Conservation (phyloP, 2,329 filamentous ascomycete genomes). For the Cercospora sp. region DNA sequence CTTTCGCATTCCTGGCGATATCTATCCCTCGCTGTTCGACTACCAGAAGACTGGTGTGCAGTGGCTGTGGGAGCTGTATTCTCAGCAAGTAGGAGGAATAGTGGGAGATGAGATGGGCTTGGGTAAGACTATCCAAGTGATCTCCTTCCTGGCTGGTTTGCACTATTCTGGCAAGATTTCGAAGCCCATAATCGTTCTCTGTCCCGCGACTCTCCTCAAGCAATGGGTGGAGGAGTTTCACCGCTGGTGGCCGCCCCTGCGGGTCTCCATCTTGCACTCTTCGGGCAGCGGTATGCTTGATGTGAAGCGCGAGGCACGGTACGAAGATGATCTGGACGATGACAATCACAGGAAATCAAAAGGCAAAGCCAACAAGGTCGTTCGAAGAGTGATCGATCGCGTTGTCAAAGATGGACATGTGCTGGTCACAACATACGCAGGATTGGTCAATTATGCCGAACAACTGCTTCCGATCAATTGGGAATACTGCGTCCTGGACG, state of each 20-base stretch:
- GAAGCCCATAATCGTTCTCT: conserved; percentile 86
- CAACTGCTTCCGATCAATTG: conserved; percentile 80
- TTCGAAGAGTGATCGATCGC: conserved; percentile 76
- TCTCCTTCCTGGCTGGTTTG: conserved; percentile 82
- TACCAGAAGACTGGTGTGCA: conserved; percentile 97
- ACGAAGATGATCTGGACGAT: conserved; percentile 62
- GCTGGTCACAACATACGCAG: conserved; percentile 91
- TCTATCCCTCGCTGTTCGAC: conserved; percentile 87
- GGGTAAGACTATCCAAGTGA: conserved; percentile 86
- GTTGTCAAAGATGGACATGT: conserved; percentile 86
- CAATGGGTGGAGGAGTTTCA: conserved; percentile 99
- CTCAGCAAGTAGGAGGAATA: conserved; percentile 88
- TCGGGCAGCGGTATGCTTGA: conserved; percentile 97
- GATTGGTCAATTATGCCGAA: conserved; percentile 87
- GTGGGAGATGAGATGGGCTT: conserved; percentile 98
- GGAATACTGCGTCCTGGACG: conserved; percentile 92
- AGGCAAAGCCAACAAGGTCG: conserved; percentile 65
- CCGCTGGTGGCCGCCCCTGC: conserved; percentile 97
- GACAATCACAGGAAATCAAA: conserved; percentile 32
- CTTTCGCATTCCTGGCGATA: conserved; percentile 84
- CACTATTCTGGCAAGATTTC: conserved; percentile 86
- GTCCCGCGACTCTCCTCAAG: conserved; percentile 89
- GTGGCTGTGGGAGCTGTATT: conserved; percentile 91
- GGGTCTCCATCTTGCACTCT: conserved; percentile 91
- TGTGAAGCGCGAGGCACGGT: conserved; percentile 60